Conservation (phyloP, 2,329 filamentous ascomycete genomes). For the Nemania abortiva region DNA sequence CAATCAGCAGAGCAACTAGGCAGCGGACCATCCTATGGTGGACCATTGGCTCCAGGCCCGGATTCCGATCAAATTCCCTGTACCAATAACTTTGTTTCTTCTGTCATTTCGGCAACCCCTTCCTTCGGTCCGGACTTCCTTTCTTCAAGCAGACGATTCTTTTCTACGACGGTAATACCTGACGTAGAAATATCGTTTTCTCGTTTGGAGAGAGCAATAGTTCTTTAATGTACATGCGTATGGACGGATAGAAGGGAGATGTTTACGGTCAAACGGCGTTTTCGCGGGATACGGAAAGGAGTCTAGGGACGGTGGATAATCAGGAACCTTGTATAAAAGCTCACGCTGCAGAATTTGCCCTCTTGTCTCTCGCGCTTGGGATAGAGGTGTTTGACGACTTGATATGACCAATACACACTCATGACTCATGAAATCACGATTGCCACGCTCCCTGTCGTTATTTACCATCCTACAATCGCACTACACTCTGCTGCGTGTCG, state of each 20-base stretch:
- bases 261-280: constrained; percentile 43
- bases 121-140: background rate
- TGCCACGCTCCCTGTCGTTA: background rate
- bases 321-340: constrained; percentile 15
- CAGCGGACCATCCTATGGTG: constrained; percentile 3
- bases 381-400: constrained; percentile 37
- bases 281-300: constrained; percentile 32
- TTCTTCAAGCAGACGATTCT: background rate
- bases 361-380: background rate
- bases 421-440: constrained; percentile 42
- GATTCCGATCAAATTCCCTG: constrained; percentile 13
- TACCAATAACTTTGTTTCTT: constrained; percentile 34
- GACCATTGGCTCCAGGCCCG: constrained; percentile 3
- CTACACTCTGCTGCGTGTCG: background rate
- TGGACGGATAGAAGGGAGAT: constrained; percentile 4
- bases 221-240: constrained; percentile 23
- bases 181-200: constrained; percentile 7
- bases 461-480: background rate
- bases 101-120: constrained; percentile 19
- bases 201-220: background rate
- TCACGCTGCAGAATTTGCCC: constrained; percentile 8
- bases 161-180: constrained; percentile 7
- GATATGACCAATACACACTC: constrained; percentile 45
- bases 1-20: constrained; percentile 3
- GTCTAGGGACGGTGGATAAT: constrained; percentile 22